Conservation (phyloP, 2,329 filamentous ascomycete genomes). For the Phoma sp. region DNA sequence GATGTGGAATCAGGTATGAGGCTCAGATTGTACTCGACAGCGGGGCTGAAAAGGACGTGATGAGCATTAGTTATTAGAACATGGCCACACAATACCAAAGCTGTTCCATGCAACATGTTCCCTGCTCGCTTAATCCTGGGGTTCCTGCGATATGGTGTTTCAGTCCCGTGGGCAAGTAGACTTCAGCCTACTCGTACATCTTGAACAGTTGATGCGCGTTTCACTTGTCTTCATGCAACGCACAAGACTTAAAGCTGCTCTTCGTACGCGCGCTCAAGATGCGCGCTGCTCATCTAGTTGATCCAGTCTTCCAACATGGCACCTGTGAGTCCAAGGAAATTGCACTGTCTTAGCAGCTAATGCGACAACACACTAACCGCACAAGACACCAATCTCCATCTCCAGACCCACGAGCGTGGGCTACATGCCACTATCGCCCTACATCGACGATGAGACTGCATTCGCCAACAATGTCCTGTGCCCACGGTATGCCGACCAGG, state of each 20-base stretch:
- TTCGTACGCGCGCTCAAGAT: constrained; percentile 3
- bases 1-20: constrained; percentile 22
- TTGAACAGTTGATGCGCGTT: constrained; percentile 28
- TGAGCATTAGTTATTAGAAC: constrained; percentile 45
- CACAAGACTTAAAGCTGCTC: constrained; percentile 12
- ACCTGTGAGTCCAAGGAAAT: constrained; percentile 34
- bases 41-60: constrained; percentile 40
- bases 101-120: constrained; percentile 27
- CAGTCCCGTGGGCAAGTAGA: constrained; percentile 27
- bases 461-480: constrained; percentile 38
- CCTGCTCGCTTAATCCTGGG: constrained; percentile 7
- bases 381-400: constrained; percentile 27
- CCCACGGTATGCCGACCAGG: constrained; percentile 42
- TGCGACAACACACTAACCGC: constrained; percentile 23
- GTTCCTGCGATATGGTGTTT: constrained; percentile 31
- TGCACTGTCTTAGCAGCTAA: constrained; percentile 20
- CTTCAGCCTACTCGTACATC: background rate
- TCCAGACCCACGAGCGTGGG: constrained; percentile 23
- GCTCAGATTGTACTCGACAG: constrained; percentile 44
- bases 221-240: constrained; percentile 26
- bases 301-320: constrained; percentile 26
- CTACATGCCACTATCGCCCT: constrained; percentile 37
- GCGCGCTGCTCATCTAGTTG: constrained; percentile 1
- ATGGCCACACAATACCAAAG: constrained; percentile 34
- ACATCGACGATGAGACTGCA: constrained; percentile 32